Conservation (phyloP, 2,329 filamentous ascomycete species). For the Aureobasidium subglaciale region DNA sequence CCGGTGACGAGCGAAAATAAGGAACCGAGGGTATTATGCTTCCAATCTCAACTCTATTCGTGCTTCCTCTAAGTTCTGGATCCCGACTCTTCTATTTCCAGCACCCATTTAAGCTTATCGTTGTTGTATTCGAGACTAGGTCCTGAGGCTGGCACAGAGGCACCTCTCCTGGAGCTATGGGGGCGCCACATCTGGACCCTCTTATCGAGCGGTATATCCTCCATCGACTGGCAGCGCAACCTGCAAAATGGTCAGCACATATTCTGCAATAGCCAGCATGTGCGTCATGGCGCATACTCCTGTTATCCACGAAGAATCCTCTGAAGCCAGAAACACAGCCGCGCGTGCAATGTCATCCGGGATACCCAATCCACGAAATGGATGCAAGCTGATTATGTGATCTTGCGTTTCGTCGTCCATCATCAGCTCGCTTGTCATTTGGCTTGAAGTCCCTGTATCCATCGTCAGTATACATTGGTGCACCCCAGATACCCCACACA, state of each 20-base stretch:
- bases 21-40: not conserved
- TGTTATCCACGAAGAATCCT: conserved; percentile 20
- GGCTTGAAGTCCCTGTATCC: not conserved
- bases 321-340: conserved; percentile 20
- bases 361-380: conserved; percentile 27
- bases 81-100: not conserved
- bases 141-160: no score
- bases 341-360: conserved; percentile 19
- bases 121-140: not conserved
- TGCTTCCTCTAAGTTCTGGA: not conserved
- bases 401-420: conserved; percentile 24
- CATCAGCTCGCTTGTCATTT: conserved; percentile 20
- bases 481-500: not conserved
- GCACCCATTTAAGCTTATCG: not conserved
- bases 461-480: not conserved
- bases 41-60: conserved; percentile 7
- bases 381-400: conserved; percentile 26
- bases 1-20: not conserved
- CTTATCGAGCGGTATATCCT: conserved; percentile 12
- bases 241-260: not conserved
- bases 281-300: conserved; percentile 10
- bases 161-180: not conserved
- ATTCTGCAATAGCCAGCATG: not conserved
- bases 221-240: conserved; percentile 14
- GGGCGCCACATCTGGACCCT: not conserved